Base-by-base conservation (phyloP, 306 rosid genomes). In the Alnus glutinosa region DNA sequence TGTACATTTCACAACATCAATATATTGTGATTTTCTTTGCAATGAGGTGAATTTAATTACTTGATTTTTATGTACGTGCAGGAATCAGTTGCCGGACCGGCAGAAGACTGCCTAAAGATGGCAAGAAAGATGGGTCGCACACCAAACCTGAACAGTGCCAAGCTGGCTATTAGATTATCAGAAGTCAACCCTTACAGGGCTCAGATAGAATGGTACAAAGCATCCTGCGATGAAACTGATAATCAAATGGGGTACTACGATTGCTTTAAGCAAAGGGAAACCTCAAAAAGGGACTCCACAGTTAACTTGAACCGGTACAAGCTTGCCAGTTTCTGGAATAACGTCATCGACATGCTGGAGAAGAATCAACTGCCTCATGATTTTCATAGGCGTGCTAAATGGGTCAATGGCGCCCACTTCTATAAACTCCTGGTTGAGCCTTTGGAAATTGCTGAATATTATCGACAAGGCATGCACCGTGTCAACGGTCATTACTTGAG, bases 181-280 rank as follows among this genome's bases (percentile, higher is more conserved):
- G 88, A 86, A 83, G 62, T 86, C 30, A 77, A 32, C 1, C 98
- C 98, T 16, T 88, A 70, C 66, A 87, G 98, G 55, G 96, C 97
- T 30, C 79, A 95, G 78, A 84, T 95, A 64, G 98, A 95, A 80
- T 95, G 96, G 98, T 92, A 89, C 79, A 95, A 86, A 75, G 75
- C 47, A 14, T 39, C 48, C 42, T 92, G 97, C 23, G 96, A 93
- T 6, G 75, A 86, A 47, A 84, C 89, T 5, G 87, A 82, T 9
- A 84, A 91, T 37, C 86, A 91, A 68, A 71, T 80, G 70, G 97
- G 98, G 39, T 95, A 95, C 64, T 92, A 92, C 4, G 98, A 92
- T 76, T 72, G 87, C 1, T 95, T 95, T 89, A 95, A 91, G 89
- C 70, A 34, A 28, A 81, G 89, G 48, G 87, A 82, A 36, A 73